Evolutionary conservation across 306 rosid genomes (phyloP).

Genomic region (Herpetospermum pedunculosum): DNA sequence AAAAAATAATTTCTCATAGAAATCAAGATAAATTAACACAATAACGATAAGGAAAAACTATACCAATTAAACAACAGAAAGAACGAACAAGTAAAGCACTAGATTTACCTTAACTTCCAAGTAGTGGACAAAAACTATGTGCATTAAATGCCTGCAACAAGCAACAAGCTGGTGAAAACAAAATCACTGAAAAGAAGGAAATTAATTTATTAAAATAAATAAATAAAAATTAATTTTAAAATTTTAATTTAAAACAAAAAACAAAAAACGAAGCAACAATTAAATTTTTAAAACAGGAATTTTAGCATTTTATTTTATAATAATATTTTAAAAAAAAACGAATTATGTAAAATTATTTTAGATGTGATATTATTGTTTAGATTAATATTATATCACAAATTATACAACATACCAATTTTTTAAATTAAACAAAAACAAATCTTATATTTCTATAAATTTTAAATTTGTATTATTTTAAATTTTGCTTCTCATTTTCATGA

Average conservation of each 20-base stretch:
- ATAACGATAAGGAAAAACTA: background rate
- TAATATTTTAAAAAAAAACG: background rate
- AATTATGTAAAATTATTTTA: background rate
- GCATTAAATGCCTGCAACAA: conserved; percentile 75
- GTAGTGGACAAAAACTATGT: conserved; percentile 91
- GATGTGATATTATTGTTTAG: background rate
- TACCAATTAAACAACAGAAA: background rate
- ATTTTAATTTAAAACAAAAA: background rate
- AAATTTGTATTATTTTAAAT: background rate
- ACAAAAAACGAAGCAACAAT: background rate
- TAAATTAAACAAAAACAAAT: background rate
- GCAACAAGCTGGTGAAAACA: conserved; percentile 16
- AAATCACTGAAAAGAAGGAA: background rate
- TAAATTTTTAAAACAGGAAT: background rate
- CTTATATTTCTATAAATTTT: background rate
- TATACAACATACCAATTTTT: background rate
- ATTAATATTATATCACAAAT: background rate
- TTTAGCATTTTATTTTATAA: background rate
- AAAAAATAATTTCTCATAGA: background rate
- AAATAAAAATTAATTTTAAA: background rate
- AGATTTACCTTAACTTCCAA: conserved; percentile 76
- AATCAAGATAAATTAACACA: conserved; percentile 1
- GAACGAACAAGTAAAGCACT: background rate
- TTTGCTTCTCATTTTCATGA: background rate
- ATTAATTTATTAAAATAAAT: background rate